phyloP scores from a whole-genome alignment of 176 grass and related monocot genomes.

The Zoysia pacifica region DNA sequence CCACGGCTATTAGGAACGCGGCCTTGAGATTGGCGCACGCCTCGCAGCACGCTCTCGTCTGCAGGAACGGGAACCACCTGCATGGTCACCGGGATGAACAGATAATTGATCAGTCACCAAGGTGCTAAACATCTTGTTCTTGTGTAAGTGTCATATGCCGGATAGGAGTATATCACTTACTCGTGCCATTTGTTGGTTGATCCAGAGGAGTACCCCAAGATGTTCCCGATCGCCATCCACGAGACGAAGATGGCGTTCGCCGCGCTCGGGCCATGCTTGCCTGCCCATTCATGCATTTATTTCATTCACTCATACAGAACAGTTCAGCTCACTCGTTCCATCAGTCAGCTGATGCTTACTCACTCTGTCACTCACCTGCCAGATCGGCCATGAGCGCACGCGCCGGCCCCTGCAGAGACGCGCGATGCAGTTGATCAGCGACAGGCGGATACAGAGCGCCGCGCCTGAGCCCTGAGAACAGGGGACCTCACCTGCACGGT shows the following conservation, averaged over 20 bases:
- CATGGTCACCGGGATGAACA: background rate
- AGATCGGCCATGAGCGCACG: constrained; percentile 85
- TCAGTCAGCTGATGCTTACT: background rate
- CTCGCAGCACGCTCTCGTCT: constrained; percentile 73
- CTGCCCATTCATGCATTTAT: constrained; percentile 18
- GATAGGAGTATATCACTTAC: background rate
- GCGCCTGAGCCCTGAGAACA: background rate
- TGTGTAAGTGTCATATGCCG: background rate
- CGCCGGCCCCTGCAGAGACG: constrained; percentile 52
- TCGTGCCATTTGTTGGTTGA: constrained; percentile 65
- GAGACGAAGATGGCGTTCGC: constrained; percentile 86
- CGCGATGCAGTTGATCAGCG: background rate
- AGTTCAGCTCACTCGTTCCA: background rate
- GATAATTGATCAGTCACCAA: no score
- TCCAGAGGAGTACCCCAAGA: constrained; percentile 78
- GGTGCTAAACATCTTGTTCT: background rate
- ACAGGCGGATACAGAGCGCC: background rate
- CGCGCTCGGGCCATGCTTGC: constrained; percentile 54
- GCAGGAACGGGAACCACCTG: constrained; percentile 79
- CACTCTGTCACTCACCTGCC: constrained; percentile 31
- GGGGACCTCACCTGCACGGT: constrained; percentile 55
- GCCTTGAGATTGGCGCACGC: constrained; percentile 81
- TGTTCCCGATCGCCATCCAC: constrained; percentile 90
- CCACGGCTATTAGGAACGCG: constrained; percentile 78
- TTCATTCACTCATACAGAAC: background rate